Percentiles rank a stretch among this genome's conserved stretches.
phyloP scores from a whole-genome alignment of 2,329 filamentous ascomycete genomes.

The Sphaerostilbella broomeana region DNA sequence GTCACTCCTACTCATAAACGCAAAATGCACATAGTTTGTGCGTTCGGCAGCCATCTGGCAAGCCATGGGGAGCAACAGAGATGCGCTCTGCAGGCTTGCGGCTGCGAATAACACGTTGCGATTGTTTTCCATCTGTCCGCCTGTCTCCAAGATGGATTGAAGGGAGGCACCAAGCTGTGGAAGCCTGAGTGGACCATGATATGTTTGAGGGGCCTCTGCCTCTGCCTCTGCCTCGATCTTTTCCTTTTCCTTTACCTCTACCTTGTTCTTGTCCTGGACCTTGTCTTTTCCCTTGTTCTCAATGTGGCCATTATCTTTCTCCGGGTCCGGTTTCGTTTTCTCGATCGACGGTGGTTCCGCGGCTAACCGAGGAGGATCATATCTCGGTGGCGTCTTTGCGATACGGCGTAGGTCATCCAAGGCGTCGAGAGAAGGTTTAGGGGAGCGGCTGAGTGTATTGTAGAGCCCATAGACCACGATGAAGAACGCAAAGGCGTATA shows the following conservation, averaged over 20 bases:
- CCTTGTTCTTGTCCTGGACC: neutral
- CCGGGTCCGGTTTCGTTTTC: neutral
- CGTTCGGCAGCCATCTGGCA: conserved; percentile 73
- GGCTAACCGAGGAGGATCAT: conserved; percentile 6
- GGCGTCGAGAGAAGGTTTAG: conserved; percentile 33
- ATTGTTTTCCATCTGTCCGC: conserved; percentile 47
- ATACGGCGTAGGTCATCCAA: conserved; percentile 1
- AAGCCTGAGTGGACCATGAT: conserved; percentile 65
- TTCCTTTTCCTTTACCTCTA: neutral
- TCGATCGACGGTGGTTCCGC: conserved; percentile 1
- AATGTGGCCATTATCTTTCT: neutral
- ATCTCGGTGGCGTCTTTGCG: conserved; percentile 3
- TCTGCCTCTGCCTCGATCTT: neutral
- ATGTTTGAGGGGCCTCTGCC: conserved; percentile 26
- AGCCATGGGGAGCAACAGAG: conserved; percentile 69
- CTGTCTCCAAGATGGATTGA: conserved; percentile 48
- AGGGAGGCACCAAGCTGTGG: conserved; percentile 58
- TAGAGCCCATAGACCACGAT: conserved; percentile 46
- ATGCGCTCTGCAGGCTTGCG: conserved; percentile 65
- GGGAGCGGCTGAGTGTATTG: conserved; percentile 22
- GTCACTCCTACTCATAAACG: conserved; percentile 65
- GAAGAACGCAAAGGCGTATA: conserved; percentile 40
- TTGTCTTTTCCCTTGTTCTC: neutral
- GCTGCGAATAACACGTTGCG: conserved; percentile 75
- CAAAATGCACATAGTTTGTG: conserved; percentile 73